Evolutionary conservation across 306 rosid species (phyloP).

Genomic region (Ormosia semicastrata): DNA sequence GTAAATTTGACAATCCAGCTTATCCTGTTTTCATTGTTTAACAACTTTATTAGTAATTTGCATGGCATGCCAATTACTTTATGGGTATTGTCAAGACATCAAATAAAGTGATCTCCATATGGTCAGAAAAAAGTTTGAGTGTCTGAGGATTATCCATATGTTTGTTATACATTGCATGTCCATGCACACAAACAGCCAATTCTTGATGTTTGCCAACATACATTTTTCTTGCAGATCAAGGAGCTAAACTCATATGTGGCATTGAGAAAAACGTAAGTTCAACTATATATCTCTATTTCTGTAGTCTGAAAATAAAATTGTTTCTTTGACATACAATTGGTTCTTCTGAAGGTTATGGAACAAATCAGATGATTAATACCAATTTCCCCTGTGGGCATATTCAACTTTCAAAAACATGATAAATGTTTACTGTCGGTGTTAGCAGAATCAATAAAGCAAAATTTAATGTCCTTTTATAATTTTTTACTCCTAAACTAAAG

Average conservation of each 20-base stretch:
- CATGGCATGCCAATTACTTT: slow-evolving; percentile 5
- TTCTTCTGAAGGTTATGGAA: slow-evolving; percentile 1
- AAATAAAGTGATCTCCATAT: slow-evolving; percentile 7
- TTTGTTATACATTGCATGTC: not conserved
- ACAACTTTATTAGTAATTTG: slow-evolving; percentile 13
- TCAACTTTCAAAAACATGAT: not conserved
- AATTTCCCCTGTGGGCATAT: not conserved
- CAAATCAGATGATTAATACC: not conserved
- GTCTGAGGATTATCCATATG: not conserved
- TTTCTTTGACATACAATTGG: slow-evolving; percentile 3
- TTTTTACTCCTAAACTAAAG: not conserved
- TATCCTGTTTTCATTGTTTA: not conserved
- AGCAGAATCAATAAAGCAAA: slow-evolving; percentile 22
- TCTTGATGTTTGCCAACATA: slow-evolving; percentile 22
- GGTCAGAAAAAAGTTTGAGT: not conserved
- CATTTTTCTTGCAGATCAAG: slow-evolving; percentile 79
- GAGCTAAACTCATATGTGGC: slow-evolving; percentile 95
- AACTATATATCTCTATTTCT: slow-evolving; percentile 5
- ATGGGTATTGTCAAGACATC: slow-evolving; percentile 9
- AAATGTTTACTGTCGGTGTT: not conserved
- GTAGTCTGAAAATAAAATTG: not conserved
- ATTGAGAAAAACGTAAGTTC: slow-evolving; percentile 92
- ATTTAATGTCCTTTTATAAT: not conserved
- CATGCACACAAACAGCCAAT: slow-evolving; percentile 1
- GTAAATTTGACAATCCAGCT: slow-evolving; percentile 4